Conservation (phyloP, 2,329 filamentous ascomycete genomes). For the Pestalotiopsis sp. region DNA sequence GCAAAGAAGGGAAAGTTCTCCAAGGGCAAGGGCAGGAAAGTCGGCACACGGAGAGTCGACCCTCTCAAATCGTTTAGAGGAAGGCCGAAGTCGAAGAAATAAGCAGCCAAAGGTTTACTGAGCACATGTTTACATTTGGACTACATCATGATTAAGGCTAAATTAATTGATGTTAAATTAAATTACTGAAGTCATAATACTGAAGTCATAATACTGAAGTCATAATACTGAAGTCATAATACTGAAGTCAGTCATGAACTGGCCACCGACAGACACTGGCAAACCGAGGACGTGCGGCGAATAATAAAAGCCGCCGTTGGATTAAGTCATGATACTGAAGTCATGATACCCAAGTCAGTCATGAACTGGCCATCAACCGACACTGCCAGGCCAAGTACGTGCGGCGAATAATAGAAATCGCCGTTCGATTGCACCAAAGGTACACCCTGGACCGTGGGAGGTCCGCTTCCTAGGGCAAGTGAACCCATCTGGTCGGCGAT, state of each 20-base stretch:
- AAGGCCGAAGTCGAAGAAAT: constrained; percentile 44
- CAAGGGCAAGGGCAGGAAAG: constrained; percentile 53
- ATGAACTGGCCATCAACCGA: neutral
- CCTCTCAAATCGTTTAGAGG: constrained; percentile 88
- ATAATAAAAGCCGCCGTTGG: constrained; percentile 4
- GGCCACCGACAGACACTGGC: neutral
- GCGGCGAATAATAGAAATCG: neutral
- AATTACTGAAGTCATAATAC: too few species aligned
- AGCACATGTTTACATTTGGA: neutral
- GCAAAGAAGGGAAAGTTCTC: constrained; percentile 43
- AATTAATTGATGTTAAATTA: neutral
- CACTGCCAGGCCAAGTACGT: neutral
- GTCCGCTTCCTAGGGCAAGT: constrained; percentile 17
- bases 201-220: too few species aligned
- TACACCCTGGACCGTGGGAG: neutral
- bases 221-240: too few species aligned
- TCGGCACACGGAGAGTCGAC: constrained; percentile 70
- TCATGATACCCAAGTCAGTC: too few species aligned
- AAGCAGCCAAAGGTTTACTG: neutral
- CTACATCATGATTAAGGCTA: neutral
- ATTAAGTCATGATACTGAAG: too few species aligned
- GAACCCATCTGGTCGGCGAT: too few species aligned
- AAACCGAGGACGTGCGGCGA: neutral
- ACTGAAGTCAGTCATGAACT: neutral
- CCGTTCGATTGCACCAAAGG: neutral